Evolutionary conservation across 2,329 filamentous ascomycete genomes (phyloP).

Genomic region (Cordyceps farinosa): DNA sequence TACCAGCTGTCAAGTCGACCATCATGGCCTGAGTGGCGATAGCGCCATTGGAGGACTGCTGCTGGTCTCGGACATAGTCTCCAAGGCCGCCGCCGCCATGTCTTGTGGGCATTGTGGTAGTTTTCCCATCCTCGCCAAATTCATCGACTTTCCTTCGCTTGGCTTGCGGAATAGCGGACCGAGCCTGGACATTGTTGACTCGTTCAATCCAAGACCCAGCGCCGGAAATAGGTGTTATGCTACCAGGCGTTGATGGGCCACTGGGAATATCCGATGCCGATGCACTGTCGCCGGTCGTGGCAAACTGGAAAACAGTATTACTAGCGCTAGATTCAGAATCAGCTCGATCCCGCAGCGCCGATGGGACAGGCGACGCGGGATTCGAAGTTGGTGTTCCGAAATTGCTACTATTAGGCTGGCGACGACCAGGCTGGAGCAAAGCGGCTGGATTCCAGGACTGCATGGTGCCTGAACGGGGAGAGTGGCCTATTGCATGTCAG

Average conservation of each 20-base stretch:
- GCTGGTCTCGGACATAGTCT: slow-evolving; percentile 62
- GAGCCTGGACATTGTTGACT: slow-evolving; percentile 70
- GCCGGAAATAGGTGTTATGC: slow-evolving; percentile 32
- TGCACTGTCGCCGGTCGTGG: slow-evolving; percentile 33
- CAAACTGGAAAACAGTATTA: slow-evolving; percentile 41
- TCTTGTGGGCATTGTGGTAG: slow-evolving; percentile 29
- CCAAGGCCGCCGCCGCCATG: slow-evolving; percentile 57
- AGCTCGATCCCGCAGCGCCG: slow-evolving; percentile 23
- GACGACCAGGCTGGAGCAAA: slow-evolving; percentile 38
- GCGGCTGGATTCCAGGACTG: slow-evolving; percentile 41
- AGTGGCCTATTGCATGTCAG: slow-evolving; percentile 27
- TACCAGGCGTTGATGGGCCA: slow-evolving; percentile 32
- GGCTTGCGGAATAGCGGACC: slow-evolving; percentile 52
- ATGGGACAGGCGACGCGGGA: slow-evolving; percentile 22
- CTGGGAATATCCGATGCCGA: slow-evolving; percentile 35
- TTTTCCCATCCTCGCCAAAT: slow-evolving; percentile 40
- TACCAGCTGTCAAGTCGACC: slow-evolving; percentile 58
- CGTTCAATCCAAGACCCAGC: slow-evolving; percentile 67
- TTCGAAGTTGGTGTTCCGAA: slow-evolving; percentile 26
- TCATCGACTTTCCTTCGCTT: slow-evolving; percentile 63
- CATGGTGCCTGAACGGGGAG: slow-evolving; percentile 25
- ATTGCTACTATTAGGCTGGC: slow-evolving; percentile 28
- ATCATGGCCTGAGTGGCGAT: slow-evolving; percentile 38
- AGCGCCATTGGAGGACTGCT: slow-evolving; percentile 38
- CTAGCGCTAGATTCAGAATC: slow-evolving; percentile 28